Percentiles rank a stretch among this genome's conserved stretches.
Evolutionary conservation across 208 protist species (phyloP).

Genomic region (Leptomonas pyrrhocoris): DNA sequence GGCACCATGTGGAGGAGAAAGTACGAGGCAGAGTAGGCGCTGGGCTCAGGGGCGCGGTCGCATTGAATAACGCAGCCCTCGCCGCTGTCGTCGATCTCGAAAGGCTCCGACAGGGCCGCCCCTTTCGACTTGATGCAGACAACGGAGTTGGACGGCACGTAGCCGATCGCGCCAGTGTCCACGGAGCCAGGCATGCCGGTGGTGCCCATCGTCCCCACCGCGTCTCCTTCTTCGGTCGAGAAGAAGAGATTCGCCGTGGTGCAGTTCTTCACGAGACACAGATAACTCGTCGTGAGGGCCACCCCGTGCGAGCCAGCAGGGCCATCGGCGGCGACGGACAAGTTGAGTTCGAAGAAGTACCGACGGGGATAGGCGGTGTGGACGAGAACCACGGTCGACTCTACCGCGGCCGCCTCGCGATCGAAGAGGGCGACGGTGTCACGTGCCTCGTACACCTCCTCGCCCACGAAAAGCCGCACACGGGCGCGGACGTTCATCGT

Average conservation of each 20-base stretch:
- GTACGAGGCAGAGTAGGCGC: slow-evolving; percentile 20
- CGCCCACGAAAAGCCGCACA: slow-evolving; percentile 19
- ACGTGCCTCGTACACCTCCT: slow-evolving; percentile 23
- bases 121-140: slow-evolving; percentile 32
- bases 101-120: slow-evolving; percentile 28
- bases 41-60: slow-evolving; percentile 16
- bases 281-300: slow-evolving; percentile 22
- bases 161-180: slow-evolving; percentile 19
- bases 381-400: slow-evolving; percentile 21
- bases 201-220: slow-evolving; percentile 31
- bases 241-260: slow-evolving; percentile 33
- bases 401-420: slow-evolving; percentile 15
- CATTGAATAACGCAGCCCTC: slow-evolving; percentile 36
- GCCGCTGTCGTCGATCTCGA: slow-evolving; percentile 33
- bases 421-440: slow-evolving; percentile 26
- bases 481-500: slow-evolving; percentile 7
- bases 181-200: slow-evolving; percentile 12
- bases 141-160: slow-evolving; percentile 28
- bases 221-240: slow-evolving; percentile 23
- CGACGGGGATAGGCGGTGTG: slow-evolving; percentile 24
- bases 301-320: slow-evolving; percentile 26
- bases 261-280: slow-evolving; percentile 38
- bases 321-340: slow-evolving; percentile 23
- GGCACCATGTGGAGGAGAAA: slow-evolving; percentile 25
- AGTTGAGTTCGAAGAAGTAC: slow-evolving; percentile 29